A percentile compares a stretch with the other conserved stretches of the same genome.
Evolutionary conservation across 306 rosid genomes (phyloP).

Genomic region (Gleditsia sinensis): DNA sequence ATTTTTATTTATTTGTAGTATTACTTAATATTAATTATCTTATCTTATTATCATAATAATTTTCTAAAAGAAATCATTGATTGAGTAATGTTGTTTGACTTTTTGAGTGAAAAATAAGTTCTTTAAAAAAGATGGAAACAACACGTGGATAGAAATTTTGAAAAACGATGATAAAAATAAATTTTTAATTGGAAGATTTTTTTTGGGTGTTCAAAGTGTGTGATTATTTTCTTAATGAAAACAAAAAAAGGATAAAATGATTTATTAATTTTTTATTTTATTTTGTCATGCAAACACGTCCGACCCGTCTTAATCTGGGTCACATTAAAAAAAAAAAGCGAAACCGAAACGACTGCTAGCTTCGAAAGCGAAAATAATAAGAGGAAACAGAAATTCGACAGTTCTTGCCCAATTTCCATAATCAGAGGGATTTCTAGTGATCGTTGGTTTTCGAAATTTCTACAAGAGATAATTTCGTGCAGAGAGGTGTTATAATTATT

Average conservation of each 20-base stretch:
- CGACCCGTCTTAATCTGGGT: slow-evolving; percentile 39
- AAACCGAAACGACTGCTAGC: not conserved
- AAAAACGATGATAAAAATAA: too few relatives aligned
- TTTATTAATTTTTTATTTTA: slow-evolving; percentile 10
- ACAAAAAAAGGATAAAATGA: too few relatives aligned
- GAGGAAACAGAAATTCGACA: slow-evolving; percentile 17
- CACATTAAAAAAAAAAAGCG: slow-evolving; percentile 26
- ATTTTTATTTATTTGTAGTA: too few relatives aligned
- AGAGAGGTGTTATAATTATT: slow-evolving; percentile 22
- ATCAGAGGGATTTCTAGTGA: slow-evolving; percentile 5
- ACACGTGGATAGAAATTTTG: too few relatives aligned
- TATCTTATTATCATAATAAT: too few relatives aligned
- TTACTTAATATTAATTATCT: too few relatives aligned
- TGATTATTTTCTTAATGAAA: not conserved
- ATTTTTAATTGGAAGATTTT: too few relatives aligned
- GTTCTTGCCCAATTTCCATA: slow-evolving; percentile 16
- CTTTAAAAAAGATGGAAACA: too few relatives aligned
- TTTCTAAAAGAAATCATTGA: too few relatives aligned
- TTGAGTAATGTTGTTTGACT: too few relatives aligned
- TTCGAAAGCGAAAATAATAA: slow-evolving; percentile 25
- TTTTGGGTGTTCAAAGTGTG: too few relatives aligned
- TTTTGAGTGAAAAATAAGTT: too few relatives aligned
- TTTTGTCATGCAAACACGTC: slow-evolving; percentile 37
- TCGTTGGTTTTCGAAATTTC: slow-evolving; percentile 19
- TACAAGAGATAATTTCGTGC: not conserved